Conservation (phyloP, 2,329 filamentous ascomycete genomes). For the Bipolaris gigantea region DNA sequence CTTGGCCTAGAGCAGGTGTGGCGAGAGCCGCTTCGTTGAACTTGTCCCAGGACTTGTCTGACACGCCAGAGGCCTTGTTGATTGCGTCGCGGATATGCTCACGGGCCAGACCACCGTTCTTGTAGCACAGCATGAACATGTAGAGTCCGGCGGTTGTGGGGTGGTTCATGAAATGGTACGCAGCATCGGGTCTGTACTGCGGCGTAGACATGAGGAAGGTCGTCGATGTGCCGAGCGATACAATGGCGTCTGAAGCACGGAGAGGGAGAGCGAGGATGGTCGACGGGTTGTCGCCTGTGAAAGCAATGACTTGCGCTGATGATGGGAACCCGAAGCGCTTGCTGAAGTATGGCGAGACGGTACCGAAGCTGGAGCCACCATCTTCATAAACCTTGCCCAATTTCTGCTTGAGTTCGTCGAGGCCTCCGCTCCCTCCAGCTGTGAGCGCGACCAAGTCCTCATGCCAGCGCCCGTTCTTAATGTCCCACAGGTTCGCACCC, state of each 20-base stretch:
- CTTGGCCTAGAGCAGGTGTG: slow-evolving; percentile 69
- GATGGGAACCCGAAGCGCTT: slow-evolving; percentile 73
- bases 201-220: slow-evolving; percentile 98
- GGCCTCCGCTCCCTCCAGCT: slow-evolving; percentile 61
- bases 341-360: slow-evolving; percentile 77
- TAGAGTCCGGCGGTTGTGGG: slow-evolving; percentile 86
- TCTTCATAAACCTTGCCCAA: slow-evolving; percentile 79
- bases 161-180: slow-evolving; percentile 98
- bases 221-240: slow-evolving; percentile 90
- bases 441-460: slow-evolving; percentile 74
- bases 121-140: slow-evolving; percentile 99
- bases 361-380: slow-evolving; percentile 76
- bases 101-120: slow-evolving; percentile 91
- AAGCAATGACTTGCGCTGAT: slow-evolving; percentile 77
- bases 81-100: slow-evolving; percentile 86
- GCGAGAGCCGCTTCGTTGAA: slow-evolving; percentile 76
- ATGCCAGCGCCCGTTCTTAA: slow-evolving; percentile 72
- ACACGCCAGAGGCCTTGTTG: slow-evolving; percentile 53
- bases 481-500: slow-evolving; percentile 97
- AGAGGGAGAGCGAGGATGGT: slow-evolving; percentile 92
- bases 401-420: slow-evolving; percentile 70
- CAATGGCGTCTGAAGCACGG: slow-evolving; percentile 85
- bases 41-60: slow-evolving; percentile 67
- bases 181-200: slow-evolving; percentile 83
- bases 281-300: slow-evolving; percentile 94